Base-by-base conservation (phyloP, 208 protist genomes). In the Leishmania lainsoni region DNA sequence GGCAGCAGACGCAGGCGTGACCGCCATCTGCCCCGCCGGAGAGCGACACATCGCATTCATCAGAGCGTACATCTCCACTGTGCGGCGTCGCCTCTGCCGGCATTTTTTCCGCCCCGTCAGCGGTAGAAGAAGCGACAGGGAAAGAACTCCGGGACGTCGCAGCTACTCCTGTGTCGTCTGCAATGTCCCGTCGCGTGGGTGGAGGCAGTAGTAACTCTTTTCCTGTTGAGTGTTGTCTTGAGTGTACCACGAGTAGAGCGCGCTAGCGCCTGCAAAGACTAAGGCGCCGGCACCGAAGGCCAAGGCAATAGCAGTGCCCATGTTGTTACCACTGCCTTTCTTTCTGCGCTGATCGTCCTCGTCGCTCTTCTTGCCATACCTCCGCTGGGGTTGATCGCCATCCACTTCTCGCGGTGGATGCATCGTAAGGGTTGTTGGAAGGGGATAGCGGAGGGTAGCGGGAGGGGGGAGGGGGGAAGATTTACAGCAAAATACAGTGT, bases 1-100 rank as follows among this genome's bases (percentile, higher is more conserved):
- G 76, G 51, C 84, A 87, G 35, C 29, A 71, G 14, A 87, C 84
- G 22, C 84, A 87, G 0, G 20, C 54, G 20, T 76, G 16, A 29
- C 48, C 45, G 10, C 70, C 48, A 3, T 75, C 70, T 6, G n/a
- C 71, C 14, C 20, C 49, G 32, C 2, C 12, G 14, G 45, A 16
- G 10, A 17, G 0, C 12, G 45, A 17, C 14, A 17, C 48, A 22
- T 29, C 49, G 49, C 49, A 75, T 32, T 8, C 51, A 4, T 26
- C 45, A 42, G 71, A 75, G 14, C 26, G 12, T 26, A 29, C 10
- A 14, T 48, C 22, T 26, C 42, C 8, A 49, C 42, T 51, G 39
- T 45, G 32, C 42, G 39, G 32, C 12, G 20, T 14, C 35, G 16
- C 20, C 20, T 45, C 17, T 51, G 42, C 68, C 17, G 14, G 8